Evolutionary conservation across 805 yeast species (phyloP), one percentile per base, ranked within the genome.

Genomic region (Nakazawaea ambrosiae): DNA sequence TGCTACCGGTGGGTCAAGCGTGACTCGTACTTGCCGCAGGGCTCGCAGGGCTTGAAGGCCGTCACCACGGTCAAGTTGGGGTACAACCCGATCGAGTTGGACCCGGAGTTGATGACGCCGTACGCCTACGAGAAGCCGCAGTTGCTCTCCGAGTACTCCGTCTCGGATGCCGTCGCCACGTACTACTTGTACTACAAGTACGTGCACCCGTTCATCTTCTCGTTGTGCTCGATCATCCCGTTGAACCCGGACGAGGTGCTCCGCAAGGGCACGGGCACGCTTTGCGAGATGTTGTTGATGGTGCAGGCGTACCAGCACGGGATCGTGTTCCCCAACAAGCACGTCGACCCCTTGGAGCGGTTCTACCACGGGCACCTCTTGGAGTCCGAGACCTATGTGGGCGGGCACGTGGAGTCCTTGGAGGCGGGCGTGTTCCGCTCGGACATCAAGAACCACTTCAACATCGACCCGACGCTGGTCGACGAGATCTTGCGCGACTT

Each of bases 121-220:
- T 92, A 90, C 57, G 99, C 99, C 3, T 77, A 81, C 47, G 96
- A 89, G 51, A 76, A 82, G 49, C 98, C 99, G 1, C 97, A 92
- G 52, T 63, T 81, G 3, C 61, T 92, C 36, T 87, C 98, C 0
- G 98, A 94, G 55, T 92, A 92, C 58, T 94, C 98, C 1, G 99
- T 92, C 20, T 94, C 98, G 40, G 99, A 92, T 69, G 99, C 99
- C 10, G 98, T 94, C 27, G 98, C 98, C 4, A 92, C 99, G 0
- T 92, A 89, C 55, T 92, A 92, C 58, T 66, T 92, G 32, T 92
- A 89, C 64, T 89, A 83, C 77, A 92, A 92, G 60, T 94, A 92
- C 54, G 96, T 92, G 36, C 97, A 89, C 58, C 97, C 97, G 2
- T 92, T 92, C 62, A 82, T 92, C 48, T 88, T 92, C 54, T 92